These are phyloP conservation scores for Cucurbitaria berberidis DNA, from an alignment of 2,329 filamentous ascomycete species.

Conservation along the genomic window DNA sequence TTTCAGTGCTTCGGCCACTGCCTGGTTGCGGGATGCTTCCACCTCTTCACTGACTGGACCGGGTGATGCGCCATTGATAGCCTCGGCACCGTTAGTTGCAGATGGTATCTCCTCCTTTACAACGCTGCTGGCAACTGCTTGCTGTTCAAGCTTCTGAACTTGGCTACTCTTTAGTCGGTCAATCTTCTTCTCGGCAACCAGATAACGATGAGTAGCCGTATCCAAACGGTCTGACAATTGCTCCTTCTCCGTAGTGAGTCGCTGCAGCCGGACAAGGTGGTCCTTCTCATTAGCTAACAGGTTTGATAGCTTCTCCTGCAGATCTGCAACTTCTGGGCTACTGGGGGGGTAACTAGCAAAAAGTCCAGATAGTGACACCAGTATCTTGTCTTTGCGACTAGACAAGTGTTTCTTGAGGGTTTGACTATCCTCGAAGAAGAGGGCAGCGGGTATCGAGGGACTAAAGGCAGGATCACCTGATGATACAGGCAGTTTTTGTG, in stretches of 20 bases:
- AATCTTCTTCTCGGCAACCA: conserved; percentile 93
- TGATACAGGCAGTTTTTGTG: conserved; percentile 39
- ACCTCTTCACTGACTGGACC: conserved; percentile 69
- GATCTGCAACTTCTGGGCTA: conserved; percentile 70
- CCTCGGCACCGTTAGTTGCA: conserved; percentile 57
- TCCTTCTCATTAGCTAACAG: conserved; percentile 84
- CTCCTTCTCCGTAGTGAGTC: conserved; percentile 78
- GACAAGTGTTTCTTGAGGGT: conserved; percentile 80
- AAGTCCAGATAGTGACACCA: conserved; percentile 73
- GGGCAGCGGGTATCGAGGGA: conserved; percentile 57
- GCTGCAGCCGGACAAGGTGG: conserved; percentile 76
- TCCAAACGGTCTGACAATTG: conserved; percentile 86
- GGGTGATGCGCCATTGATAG: conserved; percentile 64
- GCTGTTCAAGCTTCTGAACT: conserved; percentile 89
- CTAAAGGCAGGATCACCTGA: conserved; percentile 32
- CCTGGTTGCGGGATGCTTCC: conserved; percentile 78
- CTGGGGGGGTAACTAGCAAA: conserved; percentile 60
- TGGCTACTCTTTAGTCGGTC: conserved; percentile 88
- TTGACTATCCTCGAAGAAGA: conserved; percentile 62
- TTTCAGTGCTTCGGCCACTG: conserved; percentile 75
- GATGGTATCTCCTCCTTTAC: conserved; percentile 51
- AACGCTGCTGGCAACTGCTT: conserved; percentile 60
- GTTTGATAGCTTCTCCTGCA: conserved; percentile 77
- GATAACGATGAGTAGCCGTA: conserved; percentile 85
- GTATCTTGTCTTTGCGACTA: conserved; percentile 76